These are phyloP conservation scores for Scedosporium aurantiacum DNA, from an alignment of 2,329 filamentous ascomycete genomes.

Conservation along the genomic window DNA sequence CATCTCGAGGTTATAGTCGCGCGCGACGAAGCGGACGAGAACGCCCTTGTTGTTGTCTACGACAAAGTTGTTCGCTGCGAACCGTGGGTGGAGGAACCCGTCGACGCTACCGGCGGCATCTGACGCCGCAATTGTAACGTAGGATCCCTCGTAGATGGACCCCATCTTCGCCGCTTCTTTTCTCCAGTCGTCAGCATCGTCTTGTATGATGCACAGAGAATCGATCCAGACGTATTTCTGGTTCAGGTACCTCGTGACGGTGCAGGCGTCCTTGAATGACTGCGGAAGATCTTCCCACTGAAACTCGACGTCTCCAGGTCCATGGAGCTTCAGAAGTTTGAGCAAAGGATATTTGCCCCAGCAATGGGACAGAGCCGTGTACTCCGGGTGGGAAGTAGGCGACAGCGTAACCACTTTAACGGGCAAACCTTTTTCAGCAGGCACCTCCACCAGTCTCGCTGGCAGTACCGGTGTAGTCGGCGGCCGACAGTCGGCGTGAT, in stretches of 20 bases:
- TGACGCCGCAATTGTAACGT: constrained; percentile 15
- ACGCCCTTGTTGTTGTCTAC: not conserved
- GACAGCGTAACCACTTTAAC: not conserved
- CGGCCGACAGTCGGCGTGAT: not conserved
- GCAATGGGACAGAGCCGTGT: not conserved
- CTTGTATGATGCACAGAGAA: constrained; percentile 17
- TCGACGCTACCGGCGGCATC: constrained; percentile 11
- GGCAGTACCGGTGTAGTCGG: not conserved
- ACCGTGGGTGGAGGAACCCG: constrained; percentile 13
- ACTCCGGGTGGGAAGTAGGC: not conserved
- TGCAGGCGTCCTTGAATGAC: constrained; percentile 9
- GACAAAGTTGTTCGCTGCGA: not conserved
- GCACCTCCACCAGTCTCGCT: not conserved
- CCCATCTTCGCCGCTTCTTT: constrained; percentile 18
- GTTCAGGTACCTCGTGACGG: not conserved
- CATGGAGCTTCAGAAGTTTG: not conserved
- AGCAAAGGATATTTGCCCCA: not conserved
- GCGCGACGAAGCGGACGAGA: not conserved
- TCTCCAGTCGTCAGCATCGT: constrained; percentile 15
- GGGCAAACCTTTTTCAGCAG: not conserved
- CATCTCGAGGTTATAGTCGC: not conserved
- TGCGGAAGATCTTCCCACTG: constrained; percentile 9
- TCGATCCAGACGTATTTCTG: constrained; percentile 16
- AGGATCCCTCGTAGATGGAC: constrained; percentile 15
- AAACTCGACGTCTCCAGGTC: not conserved